Conservation (phyloP, 2,329 filamentous ascomycete species). For the Epicoccum nigrum region DNA sequence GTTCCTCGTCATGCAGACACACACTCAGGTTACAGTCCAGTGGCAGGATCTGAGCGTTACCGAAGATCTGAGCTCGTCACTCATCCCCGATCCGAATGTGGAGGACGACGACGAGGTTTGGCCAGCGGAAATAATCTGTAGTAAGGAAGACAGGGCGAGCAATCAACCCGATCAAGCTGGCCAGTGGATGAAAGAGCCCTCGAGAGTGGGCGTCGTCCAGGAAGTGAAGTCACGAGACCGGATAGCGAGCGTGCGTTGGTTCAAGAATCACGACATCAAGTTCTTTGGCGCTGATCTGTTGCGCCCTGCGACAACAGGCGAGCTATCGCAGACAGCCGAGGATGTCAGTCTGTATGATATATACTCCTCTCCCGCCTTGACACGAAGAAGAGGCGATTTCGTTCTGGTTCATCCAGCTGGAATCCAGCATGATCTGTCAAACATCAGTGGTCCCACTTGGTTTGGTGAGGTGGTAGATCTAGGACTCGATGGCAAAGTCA, state of each 20-base stretch:
- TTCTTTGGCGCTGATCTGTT: slow-evolving; percentile 47
- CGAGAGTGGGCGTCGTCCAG: slow-evolving; percentile 63
- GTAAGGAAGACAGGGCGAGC: slow-evolving; percentile 45
- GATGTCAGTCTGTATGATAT: slow-evolving; percentile 67
- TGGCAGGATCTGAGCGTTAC: slow-evolving; percentile 65
- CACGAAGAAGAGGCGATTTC: slow-evolving; percentile 58
- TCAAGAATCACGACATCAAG: slow-evolving; percentile 42
- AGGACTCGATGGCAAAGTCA: slow-evolving; percentile 59
- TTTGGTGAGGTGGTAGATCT: slow-evolving; percentile 64
- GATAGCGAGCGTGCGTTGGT: slow-evolving; percentile 64
- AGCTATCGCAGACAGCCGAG: slow-evolving; percentile 50
- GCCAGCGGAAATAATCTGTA: slow-evolving; percentile 62
- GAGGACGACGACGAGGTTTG: slow-evolving; percentile 63
- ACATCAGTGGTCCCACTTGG: slow-evolving; percentile 52
- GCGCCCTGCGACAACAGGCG: slow-evolving; percentile 53
- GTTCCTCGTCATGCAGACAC: slow-evolving; percentile 58
- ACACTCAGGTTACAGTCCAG: slow-evolving; percentile 59
- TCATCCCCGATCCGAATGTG: slow-evolving; percentile 58
- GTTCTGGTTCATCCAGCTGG: slow-evolving; percentile 54
- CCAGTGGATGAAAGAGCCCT: slow-evolving; percentile 49
- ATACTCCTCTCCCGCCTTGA: slow-evolving; percentile 55
- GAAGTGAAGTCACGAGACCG: slow-evolving; percentile 61
- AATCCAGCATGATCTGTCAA: slow-evolving; percentile 12
- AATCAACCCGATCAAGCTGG: slow-evolving; percentile 16
- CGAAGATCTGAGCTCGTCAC: slow-evolving; percentile 51